Evolutionary conservation across 805 yeast genomes (phyloP).

Genomic region (Cyberlindnera lachancei): DNA sequence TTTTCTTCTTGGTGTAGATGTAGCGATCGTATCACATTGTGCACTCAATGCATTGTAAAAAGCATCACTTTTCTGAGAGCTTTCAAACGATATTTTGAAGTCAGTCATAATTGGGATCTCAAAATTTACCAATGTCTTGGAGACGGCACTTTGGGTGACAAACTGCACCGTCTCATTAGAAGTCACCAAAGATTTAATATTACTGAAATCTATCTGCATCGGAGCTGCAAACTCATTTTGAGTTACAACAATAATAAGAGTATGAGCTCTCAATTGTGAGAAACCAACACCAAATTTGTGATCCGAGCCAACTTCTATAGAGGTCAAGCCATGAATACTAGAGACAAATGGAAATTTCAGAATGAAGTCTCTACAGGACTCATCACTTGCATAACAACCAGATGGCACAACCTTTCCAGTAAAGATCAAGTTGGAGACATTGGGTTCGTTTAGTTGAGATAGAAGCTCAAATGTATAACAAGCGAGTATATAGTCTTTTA

Average conservation of each 20-base stretch:
- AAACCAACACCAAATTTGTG: slow-evolving; percentile 5
- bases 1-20: too few relatives aligned
- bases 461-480: slow-evolving; percentile 18
- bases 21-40: too few relatives aligned
- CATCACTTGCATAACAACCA: slow-evolving; percentile 16
- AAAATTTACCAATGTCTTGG: slow-evolving; percentile 9
- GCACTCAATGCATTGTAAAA: too few relatives aligned
- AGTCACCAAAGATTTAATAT: slow-evolving; percentile 3
- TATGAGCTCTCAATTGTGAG: slow-evolving; percentile 10
- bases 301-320: slow-evolving; percentile 4
- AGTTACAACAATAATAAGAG: slow-evolving; percentile 11
- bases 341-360: too few relatives aligned
- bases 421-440: slow-evolving; percentile 1
- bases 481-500: slow-evolving; percentile 11
- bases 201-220: slow-evolving; percentile 11
- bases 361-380: slow-evolving; percentile 10
- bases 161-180: slow-evolving; percentile 3
- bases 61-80: too few relatives aligned
- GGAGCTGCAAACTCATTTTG: slow-evolving; percentile 16
- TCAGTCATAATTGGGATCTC: slow-evolving; percentile 2
- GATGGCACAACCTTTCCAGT: slow-evolving; percentile 1
- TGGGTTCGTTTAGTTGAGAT: slow-evolving; percentile 12
- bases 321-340: too few relatives aligned
- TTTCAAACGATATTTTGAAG: slow-evolving; percentile 8
- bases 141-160: slow-evolving; percentile 4